A percentile compares a stretch with the other conserved stretches of the same genome.
Evolutionary conservation across 176 grass and related monocot species (phyloP).

Genomic region (Avena eriantha): DNA sequence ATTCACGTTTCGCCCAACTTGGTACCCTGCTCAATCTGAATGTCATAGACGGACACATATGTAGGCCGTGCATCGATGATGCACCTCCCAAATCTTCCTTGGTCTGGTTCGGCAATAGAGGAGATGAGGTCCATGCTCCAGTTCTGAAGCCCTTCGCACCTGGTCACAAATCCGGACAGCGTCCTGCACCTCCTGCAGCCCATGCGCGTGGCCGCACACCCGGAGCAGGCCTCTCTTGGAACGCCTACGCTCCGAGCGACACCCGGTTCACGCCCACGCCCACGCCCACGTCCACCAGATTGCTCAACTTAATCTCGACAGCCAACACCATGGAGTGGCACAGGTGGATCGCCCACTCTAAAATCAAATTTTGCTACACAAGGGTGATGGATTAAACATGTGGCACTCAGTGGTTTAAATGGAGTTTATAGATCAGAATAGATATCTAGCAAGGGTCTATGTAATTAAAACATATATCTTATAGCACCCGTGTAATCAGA

Average conservation of each 20-base stretch:
- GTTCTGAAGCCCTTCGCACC: slow-evolving; percentile 65
- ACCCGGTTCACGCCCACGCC: slow-evolving; percentile 79
- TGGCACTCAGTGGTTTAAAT: no score
- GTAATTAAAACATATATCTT: no score
- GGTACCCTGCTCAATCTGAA: slow-evolving; percentile 84
- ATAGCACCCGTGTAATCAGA: no score
- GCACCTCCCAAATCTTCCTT: slow-evolving; percentile 73
- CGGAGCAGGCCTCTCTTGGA: slow-evolving; percentile 56
- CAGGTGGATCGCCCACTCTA: no score
- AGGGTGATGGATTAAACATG: no score
- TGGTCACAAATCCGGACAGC: slow-evolving; percentile 64
- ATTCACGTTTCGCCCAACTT: slow-evolving; percentile 73
- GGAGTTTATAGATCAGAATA: no score
- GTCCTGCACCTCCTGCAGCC: no score
- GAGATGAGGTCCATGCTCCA: slow-evolving; percentile 97
- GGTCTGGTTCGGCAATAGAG: slow-evolving; percentile 65
- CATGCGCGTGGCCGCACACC: no score
- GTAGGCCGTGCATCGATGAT: slow-evolving; percentile 58
- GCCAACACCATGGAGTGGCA: no score
- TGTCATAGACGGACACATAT: slow-evolving; percentile 75
- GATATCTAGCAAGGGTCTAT: no score
- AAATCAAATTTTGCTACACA: no score
- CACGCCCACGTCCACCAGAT: slow-evolving; percentile 62
- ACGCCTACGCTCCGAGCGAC: slow-evolving; percentile 76
- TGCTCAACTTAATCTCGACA: slow-evolving; percentile 27